Conservation (phyloP, 495 filamentous ascomycete genomes). For the Podospora pseudocomata region DNA sequence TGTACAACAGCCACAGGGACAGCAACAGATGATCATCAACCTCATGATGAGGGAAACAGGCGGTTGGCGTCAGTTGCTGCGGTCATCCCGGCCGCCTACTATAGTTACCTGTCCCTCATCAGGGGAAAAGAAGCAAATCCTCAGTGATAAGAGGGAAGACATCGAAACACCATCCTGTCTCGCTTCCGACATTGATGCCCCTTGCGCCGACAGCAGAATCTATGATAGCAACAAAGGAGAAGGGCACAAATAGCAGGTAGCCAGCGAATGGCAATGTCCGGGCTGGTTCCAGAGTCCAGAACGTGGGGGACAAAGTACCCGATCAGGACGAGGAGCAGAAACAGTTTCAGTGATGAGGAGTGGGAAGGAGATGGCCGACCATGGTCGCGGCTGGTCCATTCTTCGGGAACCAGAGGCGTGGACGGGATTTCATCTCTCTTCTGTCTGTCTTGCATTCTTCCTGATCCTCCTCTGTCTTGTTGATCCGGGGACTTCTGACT, state of each 20-base stretch:
- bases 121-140: conserved; percentile 13
- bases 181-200: not conserved
- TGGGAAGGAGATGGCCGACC: not conserved
- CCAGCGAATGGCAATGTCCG: conserved; percentile 1
- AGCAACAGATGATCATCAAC: not conserved
- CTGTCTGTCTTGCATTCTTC: not conserved
- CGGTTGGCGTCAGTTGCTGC: conserved; percentile 26
- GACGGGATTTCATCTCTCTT: not conserved
- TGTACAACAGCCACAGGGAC: not conserved
- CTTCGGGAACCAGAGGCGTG: not conserved
- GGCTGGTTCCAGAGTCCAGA: not conserved
- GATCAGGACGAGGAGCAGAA: not conserved
- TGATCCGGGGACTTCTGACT: not conserved
- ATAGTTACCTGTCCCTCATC: conserved; percentile 6
- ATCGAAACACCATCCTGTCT: not conserved
- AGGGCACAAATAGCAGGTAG: not conserved
- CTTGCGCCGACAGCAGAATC: conserved; percentile 1
- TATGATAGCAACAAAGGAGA: not conserved
- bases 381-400: not conserved
- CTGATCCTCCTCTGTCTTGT: not conserved
- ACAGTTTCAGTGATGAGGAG: not conserved
- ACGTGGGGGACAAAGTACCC: not conserved
- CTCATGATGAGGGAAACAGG: conserved; percentile 4
- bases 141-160: not conserved
- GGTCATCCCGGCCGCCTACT: conserved; percentile 16